These are phyloP conservation scores for Arthrinium puccinioides DNA, from an alignment of 2,329 filamentous ascomycete genomes.

Conservation along the genomic window DNA sequence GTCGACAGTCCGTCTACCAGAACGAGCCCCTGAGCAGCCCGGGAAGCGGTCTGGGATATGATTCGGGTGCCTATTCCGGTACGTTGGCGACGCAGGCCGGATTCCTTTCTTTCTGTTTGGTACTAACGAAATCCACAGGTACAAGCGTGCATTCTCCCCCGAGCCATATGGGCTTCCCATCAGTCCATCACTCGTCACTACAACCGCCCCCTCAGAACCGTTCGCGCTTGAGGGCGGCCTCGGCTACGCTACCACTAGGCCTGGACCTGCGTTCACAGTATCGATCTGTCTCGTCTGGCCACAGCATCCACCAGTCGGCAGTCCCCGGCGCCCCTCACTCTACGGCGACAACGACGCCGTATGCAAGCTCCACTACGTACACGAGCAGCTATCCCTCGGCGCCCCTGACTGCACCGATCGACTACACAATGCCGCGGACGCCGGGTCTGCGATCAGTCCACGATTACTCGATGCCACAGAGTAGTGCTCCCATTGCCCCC, in stretches of 20 bases:
- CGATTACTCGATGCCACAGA: conserved; percentile 46
- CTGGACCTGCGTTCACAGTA: conserved; percentile 24
- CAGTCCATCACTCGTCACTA: conserved; percentile 30
- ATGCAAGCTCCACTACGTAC: conserved; percentile 35
- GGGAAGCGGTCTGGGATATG: conserved; percentile 36
- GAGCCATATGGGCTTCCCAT: conserved; percentile 42
- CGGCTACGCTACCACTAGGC: conserved; percentile 22
- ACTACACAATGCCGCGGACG: conserved; percentile 41
- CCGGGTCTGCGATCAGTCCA: conserved; percentile 28
- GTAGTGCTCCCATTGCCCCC: conserved; percentile 47
- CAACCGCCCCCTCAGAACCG: conserved; percentile 35
- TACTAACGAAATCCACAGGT: conserved; percentile 23
- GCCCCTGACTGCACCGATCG: conserved; percentile 45
- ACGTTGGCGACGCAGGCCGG: conserved; percentile 16
- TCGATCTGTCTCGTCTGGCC: conserved; percentile 19
- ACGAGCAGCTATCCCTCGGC: conserved; percentile 45
- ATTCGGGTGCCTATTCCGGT: conserved; percentile 46
- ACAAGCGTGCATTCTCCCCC: conserved; percentile 39
- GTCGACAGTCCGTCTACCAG: conserved; percentile 42
- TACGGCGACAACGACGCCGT: conserved; percentile 31
- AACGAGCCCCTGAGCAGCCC: conserved; percentile 37
- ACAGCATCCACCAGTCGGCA: conserved; percentile 21
- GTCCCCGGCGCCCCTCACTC: conserved; percentile 25
- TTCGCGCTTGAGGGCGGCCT: conserved; percentile 41
- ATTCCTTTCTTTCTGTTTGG: conserved; percentile 7